Conservation (phyloP, 2,329 filamentous ascomycete genomes). For the Monilinia laxa region DNA sequence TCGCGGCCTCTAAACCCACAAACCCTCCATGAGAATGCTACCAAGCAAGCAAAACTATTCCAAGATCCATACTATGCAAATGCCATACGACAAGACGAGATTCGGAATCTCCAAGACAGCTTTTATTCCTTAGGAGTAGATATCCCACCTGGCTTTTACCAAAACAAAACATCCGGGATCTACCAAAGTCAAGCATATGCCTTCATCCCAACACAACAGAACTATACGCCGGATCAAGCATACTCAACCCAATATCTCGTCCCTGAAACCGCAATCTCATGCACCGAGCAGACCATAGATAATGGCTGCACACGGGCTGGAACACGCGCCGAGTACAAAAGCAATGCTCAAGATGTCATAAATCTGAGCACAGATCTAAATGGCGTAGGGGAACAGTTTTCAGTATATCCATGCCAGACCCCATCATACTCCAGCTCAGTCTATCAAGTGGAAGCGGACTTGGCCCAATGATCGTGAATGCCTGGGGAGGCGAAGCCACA, state of each 20-base stretch:
- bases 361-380: neutral
- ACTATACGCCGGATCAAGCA: neutral
- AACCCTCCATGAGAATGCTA: neutral
- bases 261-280: neutral
- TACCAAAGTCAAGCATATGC: neutral
- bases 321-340: neutral
- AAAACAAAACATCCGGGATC: neutral
- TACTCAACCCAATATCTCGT: slow-evolving; percentile 7
- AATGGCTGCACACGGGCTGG: neutral
- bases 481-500: neutral
- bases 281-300: neutral
- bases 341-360: neutral
- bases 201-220: neutral
- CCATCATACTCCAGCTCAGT: neutral
- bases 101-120: neutral
- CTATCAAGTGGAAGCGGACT: slow-evolving; percentile 8
- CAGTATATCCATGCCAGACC: neutral
- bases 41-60: neutral
- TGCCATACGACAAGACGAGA: neutral
- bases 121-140: slow-evolving; percentile 19
- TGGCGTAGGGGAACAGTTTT: slow-evolving; percentile 14
- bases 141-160: slow-evolving; percentile 13
- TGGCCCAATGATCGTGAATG: neutral
- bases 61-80: neutral
- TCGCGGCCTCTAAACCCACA: slow-evolving; percentile 5